A percentile compares a stretch with the other conserved stretches of the same genome.
Conservation (phyloP, 768 basidiomycete genomes). For the Tulasnella sp. region DNA sequence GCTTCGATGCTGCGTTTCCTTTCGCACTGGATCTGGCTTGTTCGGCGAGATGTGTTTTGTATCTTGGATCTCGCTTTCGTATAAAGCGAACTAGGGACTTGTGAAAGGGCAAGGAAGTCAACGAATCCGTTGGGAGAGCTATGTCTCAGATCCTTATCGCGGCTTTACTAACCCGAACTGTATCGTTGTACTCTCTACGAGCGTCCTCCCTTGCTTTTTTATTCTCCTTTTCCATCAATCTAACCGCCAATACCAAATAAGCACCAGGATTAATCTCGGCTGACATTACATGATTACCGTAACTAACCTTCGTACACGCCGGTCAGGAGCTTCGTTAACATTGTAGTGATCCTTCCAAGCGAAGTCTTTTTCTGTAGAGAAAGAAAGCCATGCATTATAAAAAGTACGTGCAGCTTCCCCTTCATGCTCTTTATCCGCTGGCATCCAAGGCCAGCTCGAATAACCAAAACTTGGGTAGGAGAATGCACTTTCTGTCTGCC, state of each 20-base stretch:
- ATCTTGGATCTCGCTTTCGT: constrained; percentile 80
- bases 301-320: constrained; percentile 59
- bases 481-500: constrained; percentile 28
- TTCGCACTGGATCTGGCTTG: constrained; percentile 30
- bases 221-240: constrained; percentile 93
- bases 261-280: background rate
- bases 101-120: background rate
- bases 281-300: background rate
- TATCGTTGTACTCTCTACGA: constrained; percentile 84
- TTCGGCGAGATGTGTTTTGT: constrained; percentile 46
- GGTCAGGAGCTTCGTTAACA: constrained; percentile 68
- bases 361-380: constrained; percentile 78
- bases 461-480: constrained; percentile 71
- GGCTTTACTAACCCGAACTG: constrained; percentile 53
- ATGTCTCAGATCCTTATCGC: background rate
- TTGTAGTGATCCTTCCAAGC: constrained; percentile 81
- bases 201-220: constrained; percentile 81
- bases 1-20: constrained; percentile 24
- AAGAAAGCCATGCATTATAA: constrained; percentile 78
- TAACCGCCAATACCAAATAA: constrained; percentile 23
- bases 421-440: constrained; percentile 27
- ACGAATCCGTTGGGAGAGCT: background rate
- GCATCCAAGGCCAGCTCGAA: constrained; percentile 59
- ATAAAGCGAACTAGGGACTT: constrained; percentile 65
- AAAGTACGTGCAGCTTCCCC: constrained; percentile 51